phyloP scores from a whole-genome alignment of 176 grass and related monocot species.

The Carex pumila region DNA sequence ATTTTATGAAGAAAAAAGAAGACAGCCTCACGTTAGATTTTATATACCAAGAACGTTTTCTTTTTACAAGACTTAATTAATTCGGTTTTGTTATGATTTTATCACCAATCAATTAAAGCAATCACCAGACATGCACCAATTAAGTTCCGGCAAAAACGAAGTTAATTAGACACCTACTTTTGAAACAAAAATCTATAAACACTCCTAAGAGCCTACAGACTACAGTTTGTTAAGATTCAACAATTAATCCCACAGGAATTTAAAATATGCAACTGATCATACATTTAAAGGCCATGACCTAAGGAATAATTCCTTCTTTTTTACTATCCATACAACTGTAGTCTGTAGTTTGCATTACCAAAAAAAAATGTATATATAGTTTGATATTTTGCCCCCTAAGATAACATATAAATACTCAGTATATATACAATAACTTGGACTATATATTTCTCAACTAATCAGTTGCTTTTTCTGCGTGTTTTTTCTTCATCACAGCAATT shows the following conservation, averaged over 20 bases:
- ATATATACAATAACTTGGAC: too few relatives aligned
- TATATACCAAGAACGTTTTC: neutral
- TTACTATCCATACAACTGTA: neutral
- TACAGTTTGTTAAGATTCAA: neutral
- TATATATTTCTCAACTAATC: too few relatives aligned
- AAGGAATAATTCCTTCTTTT: neutral
- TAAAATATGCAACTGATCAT: neutral
- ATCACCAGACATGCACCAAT: neutral
- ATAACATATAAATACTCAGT: neutral
- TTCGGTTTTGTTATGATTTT: neutral
- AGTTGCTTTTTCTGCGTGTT: neutral
- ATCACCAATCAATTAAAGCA: neutral
- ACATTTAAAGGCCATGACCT: neutral
- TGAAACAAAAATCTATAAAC: neutral
- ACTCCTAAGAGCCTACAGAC: neutral
- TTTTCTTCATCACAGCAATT: neutral
- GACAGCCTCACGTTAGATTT: neutral
- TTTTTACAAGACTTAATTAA: neutral
- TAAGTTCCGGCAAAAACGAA: neutral
- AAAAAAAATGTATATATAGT: neutral
- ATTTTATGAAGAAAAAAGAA: neutral
- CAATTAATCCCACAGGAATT: neutral
- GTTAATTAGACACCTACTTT: neutral
- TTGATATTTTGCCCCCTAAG: neutral
- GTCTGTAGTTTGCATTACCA: neutral